Evolutionary conservation across 495 filamentous ascomycete species (phyloP), one percentile per base, ranked within the genome.

Genomic region (Penicillium alfredii): DNA sequence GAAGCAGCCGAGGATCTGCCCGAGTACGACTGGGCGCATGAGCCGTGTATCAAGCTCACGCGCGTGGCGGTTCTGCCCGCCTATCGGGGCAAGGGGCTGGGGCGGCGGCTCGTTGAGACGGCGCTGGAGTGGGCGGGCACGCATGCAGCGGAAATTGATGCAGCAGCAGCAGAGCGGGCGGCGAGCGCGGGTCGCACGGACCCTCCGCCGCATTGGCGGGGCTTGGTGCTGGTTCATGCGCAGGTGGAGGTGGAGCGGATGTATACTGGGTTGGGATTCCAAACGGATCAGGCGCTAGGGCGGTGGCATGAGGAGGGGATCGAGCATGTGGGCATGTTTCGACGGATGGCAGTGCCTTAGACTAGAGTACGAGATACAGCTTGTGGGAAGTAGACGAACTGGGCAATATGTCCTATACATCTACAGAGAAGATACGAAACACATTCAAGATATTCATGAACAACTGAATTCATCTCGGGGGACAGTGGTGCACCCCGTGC

Each of bases 221-320:
- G 87, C 0, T 60, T 93, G 44, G 57, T 84, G 3, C 74, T 86
- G 52, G 71, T 80, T 13, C 86, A 93, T 67, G 84, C 85, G 13
- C 84, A 88, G 66, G 72, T 66, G 41, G 45, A 60, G 8, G 78
- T 81, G 16, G 69, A 74, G 44, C 51, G 49, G 42, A 56, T 78
- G 45, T 93, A 84, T 74, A 52, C 49, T 37, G 63, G 63, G 35
- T 67, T 77, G 57, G 87, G 87, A 0, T 96, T 94, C 51, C 53
- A 59, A 45, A 55, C 71, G 6, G 88, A 94, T 61, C 67, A 77
- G 52, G 60, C 55, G 6, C 73, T 92, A 77, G 84, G 86, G 0
- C 62, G 45, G 44, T 96, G 88, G 86, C 62, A 67, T 24, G 88
- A 95, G 64, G 86, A 93, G 44, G 86, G 84, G 13, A 86, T 94